These are phyloP conservation scores for Ascochyta clinopodiicola DNA, from an alignment of 2,329 filamentous ascomycete genomes.

Conservation along the genomic window DNA sequence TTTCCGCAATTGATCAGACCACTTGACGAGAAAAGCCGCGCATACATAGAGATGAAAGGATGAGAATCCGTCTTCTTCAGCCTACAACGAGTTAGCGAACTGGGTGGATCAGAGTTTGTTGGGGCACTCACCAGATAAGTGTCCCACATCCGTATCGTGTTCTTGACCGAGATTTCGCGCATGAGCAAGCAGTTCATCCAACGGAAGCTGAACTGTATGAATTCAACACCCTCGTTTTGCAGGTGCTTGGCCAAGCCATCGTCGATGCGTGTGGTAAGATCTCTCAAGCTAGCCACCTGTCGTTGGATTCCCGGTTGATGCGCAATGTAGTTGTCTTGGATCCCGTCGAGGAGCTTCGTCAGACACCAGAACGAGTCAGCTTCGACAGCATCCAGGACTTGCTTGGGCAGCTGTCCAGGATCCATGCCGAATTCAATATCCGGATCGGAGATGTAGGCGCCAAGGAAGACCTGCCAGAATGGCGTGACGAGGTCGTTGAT, in stretches of 20 bases:
- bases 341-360: slow-evolving; percentile 96
- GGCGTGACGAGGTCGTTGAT: slow-evolving; percentile 98
- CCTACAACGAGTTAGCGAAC: slow-evolving; percentile 60
- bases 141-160: slow-evolving; percentile 99
- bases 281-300: slow-evolving; percentile 85
- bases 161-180: slow-evolving; percentile 94
- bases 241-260: slow-evolving; percentile 83
- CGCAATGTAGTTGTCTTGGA: slow-evolving; percentile 98
- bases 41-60: slow-evolving; percentile 99
- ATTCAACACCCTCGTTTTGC: slow-evolving; percentile 90
- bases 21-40: slow-evolving; percentile 96
- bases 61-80: slow-evolving; percentile 97
- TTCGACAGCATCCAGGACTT: slow-evolving; percentile 94
- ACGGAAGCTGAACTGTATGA: slow-evolving; percentile 98
- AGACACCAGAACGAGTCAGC: slow-evolving; percentile 98
- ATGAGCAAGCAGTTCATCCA: slow-evolving; percentile 99
- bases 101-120: neutral
- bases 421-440: slow-evolving; percentile 96
- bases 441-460: slow-evolving; percentile 91
- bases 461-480: slow-evolving; percentile 97
- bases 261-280: slow-evolving; percentile 91
- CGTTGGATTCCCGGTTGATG: slow-evolving; percentile 96
- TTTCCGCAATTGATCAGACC: slow-evolving; percentile 91
- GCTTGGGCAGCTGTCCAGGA: slow-evolving; percentile 86
- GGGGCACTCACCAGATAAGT: slow-evolving; percentile 82